Base-by-base conservation (phyloP, 2,329 filamentous ascomycete genomes). In the Didymella glomerata region DNA sequence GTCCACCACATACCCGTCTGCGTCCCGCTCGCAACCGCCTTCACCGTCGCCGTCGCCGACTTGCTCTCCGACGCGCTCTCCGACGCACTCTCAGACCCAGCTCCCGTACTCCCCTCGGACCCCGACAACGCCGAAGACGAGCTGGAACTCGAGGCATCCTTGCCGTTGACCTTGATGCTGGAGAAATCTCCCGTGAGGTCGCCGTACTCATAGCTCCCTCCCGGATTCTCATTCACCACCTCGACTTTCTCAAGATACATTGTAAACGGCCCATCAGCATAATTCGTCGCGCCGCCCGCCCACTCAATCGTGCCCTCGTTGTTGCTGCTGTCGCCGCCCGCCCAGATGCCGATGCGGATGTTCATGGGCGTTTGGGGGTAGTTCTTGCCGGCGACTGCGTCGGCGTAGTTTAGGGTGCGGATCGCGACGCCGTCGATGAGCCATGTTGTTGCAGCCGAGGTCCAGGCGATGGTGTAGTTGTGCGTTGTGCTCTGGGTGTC, bases 331-430 rank as follows among this genome's bases (percentile, higher is more conserved):
- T 79, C 76, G 60, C 83, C 84, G 46, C 79, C 80, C 8, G 77
- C 78, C 79, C 79, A 81, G 67, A 73, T 78, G 44, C 79, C 78
- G 28, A 81, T 68, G 36, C 67, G 67, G 42, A 76, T 58, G 30
- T 85, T 84, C 87, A 90, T 89, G 1, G 90, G 90, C 0, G 90
- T 92, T 74, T 93, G 90, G 0, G 90, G 90, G 72, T 86, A 93
- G 68, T 84, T 83, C 42, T 82, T 71, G 3, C 86, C 86, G 61
- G 82, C 82, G 30, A 82, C 75, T 45, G 78, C 78, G 13, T 58
- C 49, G 6, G 44, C 49, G 51, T 86, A 84, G 1, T 80, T 68
- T 10, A 91, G 80, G 0, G 84, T 86, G 56, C 90, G 86, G 50
- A 91, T 82, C 3, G 84, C 81, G 1, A 78, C 77, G 61, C 86